phyloP scores from a whole-genome alignment of 2,329 filamentous ascomycete species.

The Cladophialophora exuberans region DNA sequence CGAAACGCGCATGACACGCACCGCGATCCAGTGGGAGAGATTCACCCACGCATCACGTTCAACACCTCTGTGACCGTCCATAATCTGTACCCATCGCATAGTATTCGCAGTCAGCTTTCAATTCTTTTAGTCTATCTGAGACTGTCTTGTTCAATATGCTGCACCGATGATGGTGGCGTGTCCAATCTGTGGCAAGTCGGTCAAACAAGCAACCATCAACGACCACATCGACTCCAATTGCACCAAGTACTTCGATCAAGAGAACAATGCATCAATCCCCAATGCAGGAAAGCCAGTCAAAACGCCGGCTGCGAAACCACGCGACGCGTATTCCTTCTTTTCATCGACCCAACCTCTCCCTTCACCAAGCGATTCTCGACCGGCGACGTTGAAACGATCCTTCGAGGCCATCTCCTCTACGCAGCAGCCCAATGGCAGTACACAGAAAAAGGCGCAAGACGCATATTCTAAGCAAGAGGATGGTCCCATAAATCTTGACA shows the following conservation, averaged over 20 bases:
- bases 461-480: not conserved
- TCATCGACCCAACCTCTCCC: constrained; percentile 20
- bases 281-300: constrained; percentile 59
- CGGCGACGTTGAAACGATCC: constrained; percentile 13
- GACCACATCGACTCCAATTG: constrained; percentile 87
- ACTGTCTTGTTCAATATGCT: no score
- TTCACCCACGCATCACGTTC: no score
- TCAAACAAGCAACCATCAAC: constrained; percentile 79
- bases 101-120: no score
- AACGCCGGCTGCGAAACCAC: constrained; percentile 48
- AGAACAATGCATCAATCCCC: constrained; percentile 38
- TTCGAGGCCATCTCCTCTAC: constrained; percentile 7
- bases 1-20: no score
- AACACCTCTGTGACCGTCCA: no score
- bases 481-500: not conserved
- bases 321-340: constrained; percentile 32
- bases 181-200: constrained; percentile 76
- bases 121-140: no score
- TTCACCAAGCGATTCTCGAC: constrained; percentile 7
- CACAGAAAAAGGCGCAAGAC: no score
- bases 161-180: constrained; percentile 64
- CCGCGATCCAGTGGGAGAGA: no score
- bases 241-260: constrained; percentile 60
- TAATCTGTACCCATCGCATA: no score
- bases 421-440: constrained; percentile 8